A percentile compares a stretch with the other conserved stretches of the same genome.
Conservation (phyloP, 805 yeast species). For the Barnettozyma botsteinii region DNA sequence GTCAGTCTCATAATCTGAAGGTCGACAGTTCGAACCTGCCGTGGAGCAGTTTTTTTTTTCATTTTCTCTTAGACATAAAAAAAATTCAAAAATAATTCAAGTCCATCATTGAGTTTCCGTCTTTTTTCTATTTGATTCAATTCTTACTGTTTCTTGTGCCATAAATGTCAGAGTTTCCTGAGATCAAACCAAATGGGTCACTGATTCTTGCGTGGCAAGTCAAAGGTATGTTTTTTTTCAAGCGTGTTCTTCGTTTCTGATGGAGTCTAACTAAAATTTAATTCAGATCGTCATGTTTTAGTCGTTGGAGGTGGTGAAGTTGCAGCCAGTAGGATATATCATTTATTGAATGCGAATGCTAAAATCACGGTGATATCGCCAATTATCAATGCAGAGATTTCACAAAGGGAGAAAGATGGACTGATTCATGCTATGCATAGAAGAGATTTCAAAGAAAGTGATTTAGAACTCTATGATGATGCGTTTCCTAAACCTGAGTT, state of each 20-base stretch:
- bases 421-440: slow-evolving; percentile 35
- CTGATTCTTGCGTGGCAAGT: slow-evolving; percentile 73
- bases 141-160: too few relatives aligned
- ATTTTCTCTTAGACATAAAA: too few relatives aligned
- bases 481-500: slow-evolving; percentile 8
- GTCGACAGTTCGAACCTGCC: slow-evolving; percentile 53
- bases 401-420: slow-evolving; percentile 33
- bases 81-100: too few relatives aligned
- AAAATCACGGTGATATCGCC: slow-evolving; percentile 59
- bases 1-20: slow-evolving; percentile 54
- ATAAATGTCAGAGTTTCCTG: slow-evolving; percentile 11
- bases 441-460: slow-evolving; percentile 41
- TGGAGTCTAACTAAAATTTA: slow-evolving; percentile 5
- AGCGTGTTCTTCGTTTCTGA: slow-evolving; percentile 14
- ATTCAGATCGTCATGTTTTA: slow-evolving; percentile 48
- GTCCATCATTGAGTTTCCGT: too few relatives aligned
- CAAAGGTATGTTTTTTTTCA: slow-evolving; percentile 33
- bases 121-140: too few relatives aligned
- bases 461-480: slow-evolving; percentile 45
- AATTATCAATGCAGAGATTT: slow-evolving; percentile 30
- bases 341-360: slow-evolving; percentile 65
- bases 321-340: slow-evolving; percentile 63
- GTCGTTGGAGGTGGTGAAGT: slow-evolving; percentile 80
- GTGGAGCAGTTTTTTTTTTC: slow-evolving; percentile 36
- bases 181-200: slow-evolving; percentile 42